Conservation (phyloP, 2,329 filamentous ascomycete genomes). For the Penicillium sp. region DNA sequence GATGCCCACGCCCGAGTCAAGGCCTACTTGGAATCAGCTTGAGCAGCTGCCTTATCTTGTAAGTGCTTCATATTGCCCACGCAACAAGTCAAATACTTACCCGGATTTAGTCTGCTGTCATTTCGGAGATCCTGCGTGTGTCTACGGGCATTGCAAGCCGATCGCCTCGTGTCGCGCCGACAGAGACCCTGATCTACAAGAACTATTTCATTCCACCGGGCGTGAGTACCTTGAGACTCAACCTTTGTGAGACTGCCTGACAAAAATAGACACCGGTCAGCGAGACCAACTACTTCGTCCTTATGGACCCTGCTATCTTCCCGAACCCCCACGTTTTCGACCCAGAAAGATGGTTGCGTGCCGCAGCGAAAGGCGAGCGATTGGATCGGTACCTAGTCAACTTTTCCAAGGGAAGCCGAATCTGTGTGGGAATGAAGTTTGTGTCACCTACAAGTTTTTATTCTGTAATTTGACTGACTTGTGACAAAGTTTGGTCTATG, state of each 20-base stretch:
- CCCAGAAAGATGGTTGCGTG: conserved; percentile 27
- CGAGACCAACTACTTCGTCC: conserved; percentile 19
- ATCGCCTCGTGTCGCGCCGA: conserved; percentile 27
- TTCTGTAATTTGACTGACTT: neutral
- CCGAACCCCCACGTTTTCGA: conserved; percentile 24
- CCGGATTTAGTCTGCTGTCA: conserved; percentile 9
- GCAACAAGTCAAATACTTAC: neutral
- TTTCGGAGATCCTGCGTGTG: conserved; percentile 38
- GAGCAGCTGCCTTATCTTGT: too few relatives aligned
- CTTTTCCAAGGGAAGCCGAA: conserved; percentile 27
- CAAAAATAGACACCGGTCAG: conserved; percentile 19
- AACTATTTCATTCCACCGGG: conserved; percentile 29
- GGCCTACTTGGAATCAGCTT: too few relatives aligned
- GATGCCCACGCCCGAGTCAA: too few relatives aligned
- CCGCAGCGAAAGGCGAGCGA: conserved; percentile 14
- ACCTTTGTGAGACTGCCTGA: neutral
- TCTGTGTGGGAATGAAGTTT: conserved; percentile 28
- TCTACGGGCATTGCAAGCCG: conserved; percentile 38
- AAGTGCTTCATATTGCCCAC: too few relatives aligned
- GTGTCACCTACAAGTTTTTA: neutral
- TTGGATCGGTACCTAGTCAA: conserved; percentile 23
- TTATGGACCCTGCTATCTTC: conserved; percentile 23
- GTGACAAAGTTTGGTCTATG: conserved; percentile 15
- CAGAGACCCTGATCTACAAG: conserved; percentile 29
- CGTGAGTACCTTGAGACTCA: conserved; percentile 12